phyloP scores from a whole-genome alignment of 352 stramenopile genomes.

The Achlya hypogyna region DNA sequence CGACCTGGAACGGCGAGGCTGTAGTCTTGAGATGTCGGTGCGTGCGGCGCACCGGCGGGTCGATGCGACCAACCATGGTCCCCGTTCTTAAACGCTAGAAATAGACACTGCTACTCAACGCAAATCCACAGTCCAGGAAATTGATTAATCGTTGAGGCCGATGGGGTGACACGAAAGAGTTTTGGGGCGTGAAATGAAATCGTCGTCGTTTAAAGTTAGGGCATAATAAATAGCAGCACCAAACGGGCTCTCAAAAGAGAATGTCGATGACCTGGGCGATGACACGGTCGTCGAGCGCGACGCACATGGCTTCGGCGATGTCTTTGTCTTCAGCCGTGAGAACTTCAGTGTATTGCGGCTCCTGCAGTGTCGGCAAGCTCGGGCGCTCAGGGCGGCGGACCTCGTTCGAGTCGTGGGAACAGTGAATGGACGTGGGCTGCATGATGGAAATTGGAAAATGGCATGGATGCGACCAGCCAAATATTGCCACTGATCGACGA shows the following conservation, averaged over 20 bases:
- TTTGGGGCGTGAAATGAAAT: too few relatives aligned
- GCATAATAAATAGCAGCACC: neutral
- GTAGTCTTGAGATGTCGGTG: neutral
- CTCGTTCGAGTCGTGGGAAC: neutral
- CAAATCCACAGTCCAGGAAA: too few relatives aligned
- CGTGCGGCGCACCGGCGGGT: neutral
- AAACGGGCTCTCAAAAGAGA: neutral
- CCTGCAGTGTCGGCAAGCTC: neutral
- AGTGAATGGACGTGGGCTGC: neutral
- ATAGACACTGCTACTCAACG: too few relatives aligned
- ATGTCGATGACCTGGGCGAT: conserved; percentile 6
- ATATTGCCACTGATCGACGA: neutral
- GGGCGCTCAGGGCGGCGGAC: neutral
- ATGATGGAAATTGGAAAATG: conserved; percentile 3
- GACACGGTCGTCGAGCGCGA: neutral
- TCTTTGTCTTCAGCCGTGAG: neutral
- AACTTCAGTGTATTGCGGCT: neutral
- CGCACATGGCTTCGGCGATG: conserved; percentile 2
- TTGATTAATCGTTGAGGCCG: too few relatives aligned
- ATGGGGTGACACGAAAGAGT: too few relatives aligned
- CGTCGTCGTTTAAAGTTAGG: neutral
- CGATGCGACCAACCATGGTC: too few relatives aligned
- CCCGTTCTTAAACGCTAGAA: too few relatives aligned
- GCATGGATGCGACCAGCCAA: neutral
- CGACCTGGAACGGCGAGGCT: neutral